Conservation (phyloP, 139 green algal genomes). For the Diplosphaera chodatii region DNA sequence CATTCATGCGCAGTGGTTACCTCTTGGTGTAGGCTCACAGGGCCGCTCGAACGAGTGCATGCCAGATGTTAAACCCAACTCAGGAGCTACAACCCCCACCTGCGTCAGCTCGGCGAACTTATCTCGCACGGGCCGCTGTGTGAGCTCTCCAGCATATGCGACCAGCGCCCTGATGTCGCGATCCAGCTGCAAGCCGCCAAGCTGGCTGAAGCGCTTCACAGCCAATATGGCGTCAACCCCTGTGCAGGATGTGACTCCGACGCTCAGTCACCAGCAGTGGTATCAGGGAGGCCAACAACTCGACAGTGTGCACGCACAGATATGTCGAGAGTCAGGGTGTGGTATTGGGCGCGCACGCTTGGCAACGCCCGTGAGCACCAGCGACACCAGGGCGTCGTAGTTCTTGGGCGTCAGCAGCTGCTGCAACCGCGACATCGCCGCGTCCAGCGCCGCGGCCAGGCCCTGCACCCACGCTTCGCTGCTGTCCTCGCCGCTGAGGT, state of each 20-base stretch:
- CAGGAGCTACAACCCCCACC: constrained; percentile 25
- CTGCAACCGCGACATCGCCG: constrained; percentile 52
- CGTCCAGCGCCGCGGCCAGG: constrained; percentile 57
- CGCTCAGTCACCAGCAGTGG: no score
- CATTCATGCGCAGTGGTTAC: no score
- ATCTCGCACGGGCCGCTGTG: constrained; percentile 74
- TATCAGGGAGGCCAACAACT: no score
- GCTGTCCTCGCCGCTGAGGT: constrained; percentile 58
- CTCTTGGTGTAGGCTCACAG: no score
- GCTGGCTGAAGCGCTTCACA: constrained; percentile 88
- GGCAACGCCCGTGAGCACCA: constrained; percentile 59
- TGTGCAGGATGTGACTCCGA: not conserved
- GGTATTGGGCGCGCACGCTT: no score
- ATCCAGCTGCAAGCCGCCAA: constrained; percentile 91
- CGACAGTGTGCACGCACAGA: no score
- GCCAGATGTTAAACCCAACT: not conserved
- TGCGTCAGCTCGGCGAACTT: constrained; percentile 82
- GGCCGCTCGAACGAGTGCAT: no score
- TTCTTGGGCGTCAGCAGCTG: constrained; percentile 65
- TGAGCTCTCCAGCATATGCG: constrained; percentile 58
- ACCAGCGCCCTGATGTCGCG: constrained; percentile 73
- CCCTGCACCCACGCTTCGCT: constrained; percentile 67
- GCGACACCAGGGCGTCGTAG: constrained; percentile 68
- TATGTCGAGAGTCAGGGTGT: no score
- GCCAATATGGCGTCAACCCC: constrained; percentile 73